Conservation (phyloP, 75 land plant genomes). For the Picea glauca region DNA sequence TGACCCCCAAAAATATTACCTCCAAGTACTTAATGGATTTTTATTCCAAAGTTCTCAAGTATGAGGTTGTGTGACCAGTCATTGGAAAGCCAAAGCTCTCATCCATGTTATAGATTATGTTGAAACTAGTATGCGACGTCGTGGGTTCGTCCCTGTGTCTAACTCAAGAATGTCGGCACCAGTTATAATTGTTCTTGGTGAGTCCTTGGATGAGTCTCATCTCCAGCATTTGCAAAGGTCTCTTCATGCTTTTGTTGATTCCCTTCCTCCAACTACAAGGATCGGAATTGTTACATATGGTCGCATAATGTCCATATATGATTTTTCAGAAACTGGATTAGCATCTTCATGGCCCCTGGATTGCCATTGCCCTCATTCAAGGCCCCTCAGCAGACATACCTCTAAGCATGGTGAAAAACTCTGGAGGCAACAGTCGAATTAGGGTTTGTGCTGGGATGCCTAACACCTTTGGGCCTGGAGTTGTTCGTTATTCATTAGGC, state of each 20-base stretch:
- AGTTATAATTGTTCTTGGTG: slow-evolving; percentile 82
- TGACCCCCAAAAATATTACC: too few species aligned
- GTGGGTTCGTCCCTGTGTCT: slow-evolving; percentile 80
- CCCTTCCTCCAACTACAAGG: slow-evolving; percentile 67
- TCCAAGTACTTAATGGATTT: too few species aligned
- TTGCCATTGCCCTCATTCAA: slow-evolving; percentile 85
- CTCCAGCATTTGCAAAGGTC: slow-evolving; percentile 92
- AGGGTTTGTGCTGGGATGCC: slow-evolving; percentile 94
- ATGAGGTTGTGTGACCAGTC: too few species aligned
- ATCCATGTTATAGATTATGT: slow-evolving; percentile 81
- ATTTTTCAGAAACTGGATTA: slow-evolving; percentile 74
- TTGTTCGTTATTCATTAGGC: slow-evolving; percentile 75
- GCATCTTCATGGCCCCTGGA: slow-evolving; percentile 94
- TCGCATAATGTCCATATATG: slow-evolving; percentile 87
- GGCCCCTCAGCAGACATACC: slow-evolving; percentile 81
- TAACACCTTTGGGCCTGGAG: slow-evolving; percentile 90
- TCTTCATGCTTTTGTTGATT: slow-evolving; percentile 94
- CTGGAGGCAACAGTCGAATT: slow-evolving; percentile 86
- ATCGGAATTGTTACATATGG: slow-evolving; percentile 88
- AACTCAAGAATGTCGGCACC: slow-evolving; percentile 87
- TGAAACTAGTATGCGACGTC: slow-evolving; percentile 60
- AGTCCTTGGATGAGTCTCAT: slow-evolving; percentile 83
- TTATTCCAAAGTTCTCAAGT: too few species aligned
- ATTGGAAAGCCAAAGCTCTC: slow-evolving; percentile 52
- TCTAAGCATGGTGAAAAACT: slow-evolving; percentile 64